Evolutionary conservation across 805 yeast species (phyloP).

Genomic region (Saccharomycopsis schoenii): DNA sequence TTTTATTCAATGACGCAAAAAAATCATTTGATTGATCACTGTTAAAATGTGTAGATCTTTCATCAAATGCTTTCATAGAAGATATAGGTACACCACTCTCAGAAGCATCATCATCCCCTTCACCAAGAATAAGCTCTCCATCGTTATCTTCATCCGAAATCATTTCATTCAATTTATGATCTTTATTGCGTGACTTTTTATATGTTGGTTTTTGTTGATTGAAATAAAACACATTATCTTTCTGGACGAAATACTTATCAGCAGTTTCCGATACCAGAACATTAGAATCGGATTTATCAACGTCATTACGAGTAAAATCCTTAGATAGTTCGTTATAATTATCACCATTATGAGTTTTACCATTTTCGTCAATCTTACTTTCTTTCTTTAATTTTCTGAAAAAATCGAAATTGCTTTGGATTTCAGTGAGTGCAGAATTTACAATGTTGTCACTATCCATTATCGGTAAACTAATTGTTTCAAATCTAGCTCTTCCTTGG

Average conservation of each 20-base stretch:
- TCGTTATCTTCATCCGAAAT: not conserved
- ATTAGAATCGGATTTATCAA: not conserved
- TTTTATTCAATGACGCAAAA: slow-evolving; percentile 9
- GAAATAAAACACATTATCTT: not conserved
- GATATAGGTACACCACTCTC: not conserved
- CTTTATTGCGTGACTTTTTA: not conserved
- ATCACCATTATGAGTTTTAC: not conserved
- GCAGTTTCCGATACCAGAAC: not conserved
- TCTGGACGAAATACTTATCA: not conserved
- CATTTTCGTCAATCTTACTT: too few species aligned
- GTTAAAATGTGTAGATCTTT: not conserved
- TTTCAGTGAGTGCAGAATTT: not conserved
- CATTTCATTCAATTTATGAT: not conserved
- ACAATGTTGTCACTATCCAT: not conserved
- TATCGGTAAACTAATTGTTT: slow-evolving; percentile 11
- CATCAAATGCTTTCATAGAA: not conserved
- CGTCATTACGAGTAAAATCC: too few species aligned
- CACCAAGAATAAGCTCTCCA: not conserved
- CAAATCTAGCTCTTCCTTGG: slow-evolving; percentile 2
- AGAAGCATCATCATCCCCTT: not conserved
- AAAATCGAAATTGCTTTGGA: not conserved
- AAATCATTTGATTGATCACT: slow-evolving; percentile 2
- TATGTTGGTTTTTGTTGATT: not conserved
- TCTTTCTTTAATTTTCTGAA: not conserved
- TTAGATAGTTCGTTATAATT: too few species aligned